Conservation (phyloP, 2,329 filamentous ascomycete genomes). For the Leptodontidium sp. region DNA sequence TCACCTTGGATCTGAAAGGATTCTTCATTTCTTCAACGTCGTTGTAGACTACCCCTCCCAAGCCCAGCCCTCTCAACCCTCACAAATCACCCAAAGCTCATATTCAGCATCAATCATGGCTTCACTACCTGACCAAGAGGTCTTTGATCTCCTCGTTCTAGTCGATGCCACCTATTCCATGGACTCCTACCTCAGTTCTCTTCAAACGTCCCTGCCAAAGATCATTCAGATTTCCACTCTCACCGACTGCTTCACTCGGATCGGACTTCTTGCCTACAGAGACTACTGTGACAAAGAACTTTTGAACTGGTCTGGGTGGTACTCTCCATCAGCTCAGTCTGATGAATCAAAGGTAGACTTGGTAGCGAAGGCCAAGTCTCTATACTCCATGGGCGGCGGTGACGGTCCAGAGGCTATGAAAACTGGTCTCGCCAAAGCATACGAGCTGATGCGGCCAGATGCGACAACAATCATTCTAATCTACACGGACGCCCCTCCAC, state of each 20-base stretch:
- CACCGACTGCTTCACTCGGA: constrained; percentile 31
- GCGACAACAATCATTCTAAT: constrained; percentile 34
- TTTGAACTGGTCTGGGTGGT: constrained; percentile 33
- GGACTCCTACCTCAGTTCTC: constrained; percentile 26
- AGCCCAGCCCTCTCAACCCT: neutral
- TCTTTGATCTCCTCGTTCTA: constrained; percentile 33
- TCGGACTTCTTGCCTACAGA: constrained; percentile 31
- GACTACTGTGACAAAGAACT: constrained; percentile 30
- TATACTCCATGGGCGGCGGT: constrained; percentile 25
- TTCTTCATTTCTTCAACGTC: too few relatives aligned
- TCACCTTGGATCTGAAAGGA: neutral
- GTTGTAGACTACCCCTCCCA: neutral
- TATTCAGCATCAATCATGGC: neutral
- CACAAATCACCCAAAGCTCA: neutral
- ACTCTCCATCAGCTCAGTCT: constrained; percentile 14
- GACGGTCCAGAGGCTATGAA: constrained; percentile 37
- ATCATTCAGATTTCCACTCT: constrained; percentile 33
- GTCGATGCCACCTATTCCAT: constrained; percentile 33
- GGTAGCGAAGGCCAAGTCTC: constrained; percentile 22
- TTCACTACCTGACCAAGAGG: constrained; percentile 4
- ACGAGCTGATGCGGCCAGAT: constrained; percentile 34
- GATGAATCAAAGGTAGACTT: constrained; percentile 16
- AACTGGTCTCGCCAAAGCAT: constrained; percentile 35
- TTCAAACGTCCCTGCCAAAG: constrained; percentile 27
- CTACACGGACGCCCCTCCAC: constrained; percentile 35